These are phyloP conservation scores for Bothia castanella DNA, from an alignment of 1,284 basidiomycete genomes.

Conservation along the genomic window DNA sequence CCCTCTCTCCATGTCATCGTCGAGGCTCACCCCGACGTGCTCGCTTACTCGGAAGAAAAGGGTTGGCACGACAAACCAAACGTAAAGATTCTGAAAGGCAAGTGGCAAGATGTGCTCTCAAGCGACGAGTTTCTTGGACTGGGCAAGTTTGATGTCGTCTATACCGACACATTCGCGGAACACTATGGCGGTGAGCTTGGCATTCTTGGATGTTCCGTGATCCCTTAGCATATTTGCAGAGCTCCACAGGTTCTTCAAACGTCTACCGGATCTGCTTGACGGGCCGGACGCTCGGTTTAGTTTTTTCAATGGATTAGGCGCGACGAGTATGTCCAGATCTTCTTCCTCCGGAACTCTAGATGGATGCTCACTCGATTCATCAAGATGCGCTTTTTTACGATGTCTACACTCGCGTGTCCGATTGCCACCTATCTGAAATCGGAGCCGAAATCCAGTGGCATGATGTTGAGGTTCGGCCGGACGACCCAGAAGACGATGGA, in stretches of 20 bases:
- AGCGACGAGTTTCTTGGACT: conserved; percentile 50
- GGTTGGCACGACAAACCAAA: conserved; percentile 78
- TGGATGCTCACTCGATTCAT: conserved; percentile 6
- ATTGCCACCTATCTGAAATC: conserved; percentile 80
- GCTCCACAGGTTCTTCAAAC: conserved; percentile 80
- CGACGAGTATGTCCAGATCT: conserved; percentile 64
- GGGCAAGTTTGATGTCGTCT: conserved; percentile 84
- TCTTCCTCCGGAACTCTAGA: neutral
- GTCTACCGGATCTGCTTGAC: conserved; percentile 77
- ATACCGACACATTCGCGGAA: conserved; percentile 95
- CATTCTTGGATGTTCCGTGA: too few species aligned
- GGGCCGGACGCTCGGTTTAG: conserved; percentile 80
- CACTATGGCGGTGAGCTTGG: conserved; percentile 62
- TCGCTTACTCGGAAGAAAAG: conserved; percentile 66
- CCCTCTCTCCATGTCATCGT: conserved; percentile 86
- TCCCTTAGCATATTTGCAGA: conserved; percentile 39
- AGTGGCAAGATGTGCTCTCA: conserved; percentile 85
- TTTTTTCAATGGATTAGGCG: conserved; percentile 97
- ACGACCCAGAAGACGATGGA: conserved; percentile 38
- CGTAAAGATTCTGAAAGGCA: conserved; percentile 83
- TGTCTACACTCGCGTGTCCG: conserved; percentile 83
- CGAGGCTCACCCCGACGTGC: conserved; percentile 92
- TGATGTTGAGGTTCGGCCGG: conserved; percentile 59
- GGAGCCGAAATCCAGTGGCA: conserved; percentile 74
- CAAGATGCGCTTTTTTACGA: conserved; percentile 86